These are phyloP conservation scores for Avena atlantica DNA, from an alignment of 176 grass and related monocot species.

Conservation along the genomic window DNA sequence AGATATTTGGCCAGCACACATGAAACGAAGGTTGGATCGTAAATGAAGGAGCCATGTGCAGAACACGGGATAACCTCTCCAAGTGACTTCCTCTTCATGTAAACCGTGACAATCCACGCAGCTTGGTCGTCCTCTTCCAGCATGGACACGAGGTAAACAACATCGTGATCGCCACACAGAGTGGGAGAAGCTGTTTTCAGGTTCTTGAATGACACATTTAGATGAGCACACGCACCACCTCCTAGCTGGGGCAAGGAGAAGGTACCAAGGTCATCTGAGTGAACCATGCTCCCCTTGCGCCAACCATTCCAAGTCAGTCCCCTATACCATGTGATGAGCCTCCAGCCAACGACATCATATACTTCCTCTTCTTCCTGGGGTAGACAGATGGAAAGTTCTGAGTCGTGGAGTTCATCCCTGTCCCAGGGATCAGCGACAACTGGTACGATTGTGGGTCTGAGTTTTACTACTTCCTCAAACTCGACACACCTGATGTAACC, in stretches of 20 bases:
- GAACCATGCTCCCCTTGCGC: background rate
- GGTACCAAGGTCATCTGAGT: background rate
- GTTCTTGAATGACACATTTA: background rate
- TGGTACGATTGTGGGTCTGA: background rate
- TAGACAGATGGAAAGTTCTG: background rate
- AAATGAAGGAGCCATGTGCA: background rate
- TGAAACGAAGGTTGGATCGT: background rate
- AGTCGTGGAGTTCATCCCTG: background rate
- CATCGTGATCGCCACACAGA: background rate
- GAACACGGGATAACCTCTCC: background rate
- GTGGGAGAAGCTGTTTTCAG: background rate
- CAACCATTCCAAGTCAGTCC: background rate
- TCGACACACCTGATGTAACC: slow-evolving; percentile 6
- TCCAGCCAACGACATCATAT: background rate
- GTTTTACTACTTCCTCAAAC: background rate
- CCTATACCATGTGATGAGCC: slow-evolving; percentile 5
- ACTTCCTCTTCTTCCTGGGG: background rate
- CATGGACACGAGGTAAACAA: background rate
- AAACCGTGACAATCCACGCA: background rate
- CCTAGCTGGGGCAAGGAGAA: background rate
- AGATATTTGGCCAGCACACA: background rate
- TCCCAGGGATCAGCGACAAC: background rate
- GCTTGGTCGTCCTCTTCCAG: background rate
- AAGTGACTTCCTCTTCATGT: background rate
- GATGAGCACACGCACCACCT: background rate